A percentile compares a stretch with the other conserved stretches of the same genome.
phyloP scores from a whole-genome alignment of 73 alveolate genomes.

The Blepharisma japonicum region DNA sequence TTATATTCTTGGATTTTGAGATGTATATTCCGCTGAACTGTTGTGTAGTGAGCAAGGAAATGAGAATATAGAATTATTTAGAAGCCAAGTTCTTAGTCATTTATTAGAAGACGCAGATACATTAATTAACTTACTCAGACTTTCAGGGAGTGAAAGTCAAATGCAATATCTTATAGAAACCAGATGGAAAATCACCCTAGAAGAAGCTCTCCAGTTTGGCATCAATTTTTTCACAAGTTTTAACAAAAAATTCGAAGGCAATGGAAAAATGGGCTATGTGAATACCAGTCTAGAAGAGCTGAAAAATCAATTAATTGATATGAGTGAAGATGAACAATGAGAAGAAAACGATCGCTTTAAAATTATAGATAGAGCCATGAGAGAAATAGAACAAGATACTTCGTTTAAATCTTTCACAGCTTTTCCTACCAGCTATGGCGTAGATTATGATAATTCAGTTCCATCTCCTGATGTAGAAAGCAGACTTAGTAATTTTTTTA shows the following conservation, averaged over 20 bases:
- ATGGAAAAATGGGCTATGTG: not conserved
- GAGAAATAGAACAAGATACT: not conserved
- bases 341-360: not conserved
- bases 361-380: not conserved
- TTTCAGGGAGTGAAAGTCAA: not conserved
- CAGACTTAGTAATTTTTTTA: not conserved
- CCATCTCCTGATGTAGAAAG: not conserved
- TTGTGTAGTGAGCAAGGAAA: not conserved
- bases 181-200: not conserved
- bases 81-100: not conserved
- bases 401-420: not conserved
- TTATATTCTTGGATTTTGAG: conserved; percentile 12
- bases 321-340: not conserved
- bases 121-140: not conserved
- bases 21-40: conserved; percentile 29
- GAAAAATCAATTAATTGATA: not conserved
- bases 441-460: not conserved
- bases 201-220: not conserved
- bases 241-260: conserved; percentile 14
- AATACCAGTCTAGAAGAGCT: not conserved
- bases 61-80: not conserved
- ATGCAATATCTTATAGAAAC: not conserved
- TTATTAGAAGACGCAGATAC: conserved; percentile 6
- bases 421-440: conserved; percentile 15
- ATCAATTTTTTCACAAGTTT: conserved; percentile 1